phyloP scores from a whole-genome alignment of 2,329 filamentous ascomycete genomes.

The Penicillium palitans region DNA sequence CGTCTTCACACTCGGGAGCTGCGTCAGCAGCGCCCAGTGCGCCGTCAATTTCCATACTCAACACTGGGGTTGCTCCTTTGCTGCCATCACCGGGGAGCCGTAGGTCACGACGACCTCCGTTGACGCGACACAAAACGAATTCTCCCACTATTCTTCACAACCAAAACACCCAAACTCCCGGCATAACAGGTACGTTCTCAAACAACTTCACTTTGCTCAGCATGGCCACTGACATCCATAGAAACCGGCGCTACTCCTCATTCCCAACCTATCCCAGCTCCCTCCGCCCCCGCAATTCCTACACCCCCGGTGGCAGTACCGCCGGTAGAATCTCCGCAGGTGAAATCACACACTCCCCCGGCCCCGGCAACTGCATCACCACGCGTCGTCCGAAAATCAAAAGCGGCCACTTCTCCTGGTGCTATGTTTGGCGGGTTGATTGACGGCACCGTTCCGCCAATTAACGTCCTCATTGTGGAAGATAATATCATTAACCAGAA shows the following conservation, averaged over 20 bases:
- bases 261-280: constrained; percentile 25
- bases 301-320: constrained; percentile 35
- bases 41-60: constrained; percentile 76
- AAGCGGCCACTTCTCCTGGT: constrained; percentile 36
- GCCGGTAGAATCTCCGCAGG: constrained; percentile 40
- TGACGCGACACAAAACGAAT: constrained; percentile 72
- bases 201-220: constrained; percentile 6
- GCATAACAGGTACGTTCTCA: constrained; percentile 41
- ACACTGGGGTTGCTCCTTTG: constrained; percentile 74
- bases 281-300: constrained; percentile 32
- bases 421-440: constrained; percentile 62
- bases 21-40: constrained; percentile 40
- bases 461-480: constrained; percentile 96
- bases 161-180: constrained; percentile 52
- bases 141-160: constrained; percentile 71
- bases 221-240: constrained; percentile 18
- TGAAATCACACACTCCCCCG: constrained; percentile 38
- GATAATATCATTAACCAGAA: constrained; percentile 98
- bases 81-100: constrained; percentile 79
- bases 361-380: constrained; percentile 50
- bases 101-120: constrained; percentile 57
- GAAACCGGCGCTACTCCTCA: constrained; percentile 31
- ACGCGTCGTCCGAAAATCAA: constrained; percentile 40
- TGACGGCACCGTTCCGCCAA: constrained; percentile 83
- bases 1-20: constrained; percentile 47